Percentiles rank a stretch among this genome's conserved stretches.
Conservation (phyloP, 495 filamentous ascomycete genomes). For the Beverwykella pulmonaria region DNA sequence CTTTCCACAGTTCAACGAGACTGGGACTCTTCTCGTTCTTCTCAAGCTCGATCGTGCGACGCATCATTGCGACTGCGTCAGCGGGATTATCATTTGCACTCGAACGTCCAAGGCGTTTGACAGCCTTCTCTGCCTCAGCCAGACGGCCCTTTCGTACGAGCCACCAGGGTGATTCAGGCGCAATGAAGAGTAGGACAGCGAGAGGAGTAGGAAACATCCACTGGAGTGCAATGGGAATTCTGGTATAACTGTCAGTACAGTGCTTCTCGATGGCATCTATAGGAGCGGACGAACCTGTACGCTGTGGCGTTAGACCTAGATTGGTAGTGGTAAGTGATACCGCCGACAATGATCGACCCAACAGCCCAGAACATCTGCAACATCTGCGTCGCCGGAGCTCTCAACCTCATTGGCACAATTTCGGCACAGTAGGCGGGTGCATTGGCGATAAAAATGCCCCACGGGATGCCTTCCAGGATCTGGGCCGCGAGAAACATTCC, state of each 20-base stretch:
- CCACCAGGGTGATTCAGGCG: conserved; percentile 30
- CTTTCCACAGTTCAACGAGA: conserved; percentile 51
- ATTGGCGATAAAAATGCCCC: conserved; percentile 58
- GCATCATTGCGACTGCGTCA: conserved; percentile 47
- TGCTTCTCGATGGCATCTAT: conserved; percentile 41
- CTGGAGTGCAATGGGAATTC: conserved; percentile 53
- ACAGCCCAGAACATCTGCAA: conserved; percentile 56
- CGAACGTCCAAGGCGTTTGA: conserved; percentile 44
- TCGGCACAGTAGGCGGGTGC: conserved; percentile 53
- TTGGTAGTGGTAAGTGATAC: conserved; percentile 52
- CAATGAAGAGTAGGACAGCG: conserved; percentile 43
- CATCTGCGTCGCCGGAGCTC: conserved; percentile 53
- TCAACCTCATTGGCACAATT: conserved; percentile 51
- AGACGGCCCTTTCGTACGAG: conserved; percentile 23
- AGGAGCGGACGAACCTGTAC: conserved; percentile 51
- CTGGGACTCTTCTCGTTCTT: conserved; percentile 42
- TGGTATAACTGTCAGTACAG: conserved; percentile 43
- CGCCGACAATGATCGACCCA: conserved; percentile 52
- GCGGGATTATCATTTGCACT: conserved; percentile 54
- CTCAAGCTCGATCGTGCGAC: conserved; percentile 30
- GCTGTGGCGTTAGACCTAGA: conserved; percentile 43
- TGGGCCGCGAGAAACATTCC: conserved; percentile 52
- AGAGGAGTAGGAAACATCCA: conserved; percentile 53
- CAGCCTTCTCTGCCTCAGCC: conserved; percentile 10
- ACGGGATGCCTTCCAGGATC: conserved; percentile 53